Conservation (phyloP, 495 filamentous ascomycete genomes). For the Penicillium desertorum region DNA sequence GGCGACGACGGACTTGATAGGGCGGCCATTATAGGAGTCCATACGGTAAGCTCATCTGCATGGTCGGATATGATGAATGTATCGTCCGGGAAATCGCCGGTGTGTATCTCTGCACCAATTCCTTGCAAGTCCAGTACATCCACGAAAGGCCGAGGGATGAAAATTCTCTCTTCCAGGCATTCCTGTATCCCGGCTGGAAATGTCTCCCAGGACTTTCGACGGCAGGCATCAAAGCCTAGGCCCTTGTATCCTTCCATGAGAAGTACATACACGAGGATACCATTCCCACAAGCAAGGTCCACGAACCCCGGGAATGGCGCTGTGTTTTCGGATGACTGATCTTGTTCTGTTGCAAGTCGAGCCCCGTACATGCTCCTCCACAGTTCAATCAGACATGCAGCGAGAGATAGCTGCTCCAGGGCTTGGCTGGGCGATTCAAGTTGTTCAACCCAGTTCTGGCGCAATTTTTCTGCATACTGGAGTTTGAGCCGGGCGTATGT, state of each 20-base stretch:
- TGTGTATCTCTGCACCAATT: conserved; percentile 49
- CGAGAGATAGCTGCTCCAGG: conserved; percentile 90
- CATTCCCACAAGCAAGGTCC: conserved; percentile 94
- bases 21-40: conserved; percentile 87
- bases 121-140: conserved; percentile 22
- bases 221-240: conserved; percentile 86
- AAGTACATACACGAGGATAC: conserved; percentile 84
- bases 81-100: conserved; percentile 67
- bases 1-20: conserved; percentile 56
- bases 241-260: conserved; percentile 78
- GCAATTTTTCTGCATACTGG: conserved; percentile 67
- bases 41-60: conserved; percentile 90
- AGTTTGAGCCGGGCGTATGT: conserved; percentile 79
- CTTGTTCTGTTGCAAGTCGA: conserved; percentile 23
- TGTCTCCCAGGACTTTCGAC: conserved; percentile 76
- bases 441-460: conserved; percentile 72
- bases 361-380: conserved; percentile 80
- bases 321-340: conserved; percentile 7
- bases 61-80: conserved; percentile 97
- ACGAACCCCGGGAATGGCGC: conserved; percentile 79
- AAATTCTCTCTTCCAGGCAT: conserved; percentile 66
- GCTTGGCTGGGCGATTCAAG: conserved; percentile 91
- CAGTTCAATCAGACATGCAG: conserved; percentile 89
- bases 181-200: conserved; percentile 58
- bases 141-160: conserved; percentile 64